Conservation (phyloP, 2,329 filamentous ascomycete genomes). For the Verticillium zaregamsianum region DNA sequence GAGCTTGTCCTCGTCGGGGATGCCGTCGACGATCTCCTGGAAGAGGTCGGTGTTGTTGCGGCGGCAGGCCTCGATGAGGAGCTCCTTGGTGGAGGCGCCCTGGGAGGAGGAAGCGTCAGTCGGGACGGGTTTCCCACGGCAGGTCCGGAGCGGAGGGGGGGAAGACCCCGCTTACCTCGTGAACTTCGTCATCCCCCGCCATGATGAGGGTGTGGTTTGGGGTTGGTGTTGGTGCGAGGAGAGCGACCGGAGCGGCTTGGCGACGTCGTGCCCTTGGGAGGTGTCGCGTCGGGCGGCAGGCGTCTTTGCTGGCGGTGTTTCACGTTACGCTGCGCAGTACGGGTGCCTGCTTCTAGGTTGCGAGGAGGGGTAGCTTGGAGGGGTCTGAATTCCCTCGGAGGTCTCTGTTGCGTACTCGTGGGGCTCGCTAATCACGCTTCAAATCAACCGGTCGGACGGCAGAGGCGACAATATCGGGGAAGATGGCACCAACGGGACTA, state of each 20-base stretch:
- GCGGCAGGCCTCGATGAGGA: slow-evolving; percentile 87
- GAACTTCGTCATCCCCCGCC: slow-evolving; percentile 26
- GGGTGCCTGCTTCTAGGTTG: neutral
- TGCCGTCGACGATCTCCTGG: slow-evolving; percentile 62
- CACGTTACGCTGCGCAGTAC: neutral
- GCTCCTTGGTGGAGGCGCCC: slow-evolving; percentile 82
- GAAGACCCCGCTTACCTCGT: slow-evolving; percentile 22
- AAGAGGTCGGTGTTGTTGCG: slow-evolving; percentile 89
- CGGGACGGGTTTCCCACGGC: neutral
- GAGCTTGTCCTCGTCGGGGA: slow-evolving; percentile 60
- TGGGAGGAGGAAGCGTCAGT: slow-evolving; percentile 29
- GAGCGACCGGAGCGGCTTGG: neutral
- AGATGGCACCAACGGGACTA: neutral
- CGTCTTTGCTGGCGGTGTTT: neutral
- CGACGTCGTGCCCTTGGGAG: neutral
- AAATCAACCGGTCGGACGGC: neutral
- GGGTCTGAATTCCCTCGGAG: neutral
- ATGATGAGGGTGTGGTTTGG: slow-evolving; percentile 8
- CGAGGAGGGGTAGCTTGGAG: neutral
- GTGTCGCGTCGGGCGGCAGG: neutral
- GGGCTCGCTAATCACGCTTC: neutral
- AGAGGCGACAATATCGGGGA: neutral
- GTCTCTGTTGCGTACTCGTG: neutral
- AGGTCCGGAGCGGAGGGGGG: neutral
- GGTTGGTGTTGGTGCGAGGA: neutral